These are phyloP conservation scores for Blastocystis sp. DNA, from an alignment of 352 stramenopile genomes.

Conservation along the genomic window DNA sequence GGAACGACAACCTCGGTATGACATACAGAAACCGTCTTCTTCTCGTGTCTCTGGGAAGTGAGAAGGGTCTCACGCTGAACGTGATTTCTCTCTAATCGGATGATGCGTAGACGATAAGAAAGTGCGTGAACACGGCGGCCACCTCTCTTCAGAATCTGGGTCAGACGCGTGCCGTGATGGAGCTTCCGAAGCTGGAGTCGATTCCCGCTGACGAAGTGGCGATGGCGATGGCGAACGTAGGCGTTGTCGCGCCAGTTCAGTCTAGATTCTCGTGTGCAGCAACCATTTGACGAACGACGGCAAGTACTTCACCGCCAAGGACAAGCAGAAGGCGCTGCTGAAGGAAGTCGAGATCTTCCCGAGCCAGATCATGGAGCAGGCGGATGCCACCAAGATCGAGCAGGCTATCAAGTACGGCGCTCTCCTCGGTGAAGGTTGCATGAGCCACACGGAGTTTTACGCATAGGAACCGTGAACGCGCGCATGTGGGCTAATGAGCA, in stretches of 20 bases:
- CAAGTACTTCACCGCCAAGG: conserved; percentile 67
- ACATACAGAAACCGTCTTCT: conserved; percentile 41
- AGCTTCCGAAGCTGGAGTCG: conserved; percentile 11
- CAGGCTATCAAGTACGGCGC: conserved; percentile 41
- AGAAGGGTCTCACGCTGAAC: conserved; percentile 52
- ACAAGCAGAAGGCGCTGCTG: conserved; percentile 55
- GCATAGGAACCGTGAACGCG: conserved; percentile 45
- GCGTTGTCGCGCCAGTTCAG: neutral
- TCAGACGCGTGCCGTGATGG: conserved; percentile 59
- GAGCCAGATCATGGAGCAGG: neutral
- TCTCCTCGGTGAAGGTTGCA: conserved; percentile 37
- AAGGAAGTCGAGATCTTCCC: conserved; percentile 45
- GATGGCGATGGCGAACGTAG: conserved; percentile 39
- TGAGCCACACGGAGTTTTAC: neutral
- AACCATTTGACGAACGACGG: conserved; percentile 59
- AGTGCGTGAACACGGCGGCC: conserved; percentile 68
- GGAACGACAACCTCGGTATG: conserved; percentile 64
- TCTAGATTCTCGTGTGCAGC: conserved; percentile 56
- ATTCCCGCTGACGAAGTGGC: conserved; percentile 15
- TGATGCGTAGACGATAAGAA: conserved; percentile 19
- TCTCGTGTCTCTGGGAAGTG: conserved; percentile 53
- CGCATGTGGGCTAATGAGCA: conserved; percentile 66
- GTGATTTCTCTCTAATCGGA: neutral
- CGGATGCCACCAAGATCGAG: neutral
- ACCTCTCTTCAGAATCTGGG: conserved; percentile 19